Base-by-base conservation (phyloP, 2,329 filamentous ascomycete species). In the Fonsecaea pugnacius region DNA sequence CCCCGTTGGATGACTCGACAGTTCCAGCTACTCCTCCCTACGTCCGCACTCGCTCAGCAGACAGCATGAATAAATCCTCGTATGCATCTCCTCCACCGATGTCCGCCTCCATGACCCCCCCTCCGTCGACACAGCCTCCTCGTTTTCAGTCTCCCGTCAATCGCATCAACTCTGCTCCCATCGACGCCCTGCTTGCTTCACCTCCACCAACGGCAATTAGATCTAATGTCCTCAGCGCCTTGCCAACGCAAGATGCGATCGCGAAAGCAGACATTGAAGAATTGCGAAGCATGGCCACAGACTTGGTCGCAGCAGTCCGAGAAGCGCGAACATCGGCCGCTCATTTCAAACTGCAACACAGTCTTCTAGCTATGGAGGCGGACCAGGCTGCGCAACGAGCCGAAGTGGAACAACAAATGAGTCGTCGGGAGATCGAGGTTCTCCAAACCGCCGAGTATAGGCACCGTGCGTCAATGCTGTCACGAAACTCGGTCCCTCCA, bases 331-430 rank as follows among this genome's bases (percentile, higher is more conserved):
- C 92, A 81, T 90, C 93, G 64, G 89, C 90, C 16, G 91, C 93
- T 35, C 93, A 97, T 75, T 90, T 95, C 79, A 96, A 95, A 78
- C 81, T 98, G 60, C 94, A 97, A 75, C 90, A 93, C 74, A 92
- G 89, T 71, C 85, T 97, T 73, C 84, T 96, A 32, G 88, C 86
- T 58, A 88, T 97, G 69, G 91, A 96, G 73, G 92, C 91, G 60
- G 88, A 89, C 55, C 92, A 96, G 70, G 89, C 92, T 33, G 86
- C 91, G 9, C 93, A 96, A 77, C 88, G 92, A 30, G 92, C 94
- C 70, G 90, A 89, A 38, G 93, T 97, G 4, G 94, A 97, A 77
- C 90, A 96, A 72, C 91, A 95, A 69, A 93, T 97, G 86, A 90
- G 89, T n/a, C 87, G 91, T 67, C 85, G 90, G 24, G 92, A 97